A percentile compares a stretch with the other conserved stretches of the same genome.
Conservation (phyloP, 2,329 filamentous ascomycete species). For the Fusarium caatingaense region DNA sequence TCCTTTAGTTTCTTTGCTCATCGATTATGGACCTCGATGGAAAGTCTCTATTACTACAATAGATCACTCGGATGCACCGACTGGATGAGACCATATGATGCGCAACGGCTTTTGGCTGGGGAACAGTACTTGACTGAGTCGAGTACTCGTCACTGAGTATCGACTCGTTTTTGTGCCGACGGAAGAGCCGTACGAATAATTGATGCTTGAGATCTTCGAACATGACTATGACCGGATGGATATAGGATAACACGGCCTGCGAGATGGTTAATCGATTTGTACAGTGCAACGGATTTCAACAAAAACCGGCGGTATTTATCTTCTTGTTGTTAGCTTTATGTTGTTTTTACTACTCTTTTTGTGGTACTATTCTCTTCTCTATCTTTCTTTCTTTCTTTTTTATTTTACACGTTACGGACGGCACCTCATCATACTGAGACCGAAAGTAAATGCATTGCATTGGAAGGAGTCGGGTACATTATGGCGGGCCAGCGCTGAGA, state of each 20-base stretch:
- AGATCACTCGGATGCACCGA: neutral
- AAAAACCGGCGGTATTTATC: constrained; percentile 39
- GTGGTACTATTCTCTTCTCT: neutral
- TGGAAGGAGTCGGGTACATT: constrained; percentile 45
- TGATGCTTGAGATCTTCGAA: constrained; percentile 7
- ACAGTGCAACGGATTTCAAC: constrained; percentile 16
- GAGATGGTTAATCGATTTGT: constrained; percentile 17
- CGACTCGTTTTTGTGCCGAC: neutral
- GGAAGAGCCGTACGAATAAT: neutral
- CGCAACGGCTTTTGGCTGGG: neutral
- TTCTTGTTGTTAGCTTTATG: constrained; percentile 18
- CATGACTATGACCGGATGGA: constrained; percentile 24
- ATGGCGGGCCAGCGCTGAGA: constrained; percentile 44
- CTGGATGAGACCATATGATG: neutral
- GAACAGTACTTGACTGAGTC: neutral
- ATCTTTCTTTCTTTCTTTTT: constrained; percentile 8
- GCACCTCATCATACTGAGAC: constrained; percentile 31
- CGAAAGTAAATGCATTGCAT: constrained; percentile 46
- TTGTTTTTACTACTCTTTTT: constrained; percentile 12
- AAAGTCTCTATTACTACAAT: neutral
- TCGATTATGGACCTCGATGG: constrained; percentile 11
- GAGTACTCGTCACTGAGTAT: neutral
- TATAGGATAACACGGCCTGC: constrained; percentile 23
- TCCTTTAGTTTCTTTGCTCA: constrained; percentile 19
- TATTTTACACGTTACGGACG: constrained; percentile 25